Evolutionary conservation across 371 early-diverging fungal species (phyloP).

Genomic region (Entomophthora muscae): DNA sequence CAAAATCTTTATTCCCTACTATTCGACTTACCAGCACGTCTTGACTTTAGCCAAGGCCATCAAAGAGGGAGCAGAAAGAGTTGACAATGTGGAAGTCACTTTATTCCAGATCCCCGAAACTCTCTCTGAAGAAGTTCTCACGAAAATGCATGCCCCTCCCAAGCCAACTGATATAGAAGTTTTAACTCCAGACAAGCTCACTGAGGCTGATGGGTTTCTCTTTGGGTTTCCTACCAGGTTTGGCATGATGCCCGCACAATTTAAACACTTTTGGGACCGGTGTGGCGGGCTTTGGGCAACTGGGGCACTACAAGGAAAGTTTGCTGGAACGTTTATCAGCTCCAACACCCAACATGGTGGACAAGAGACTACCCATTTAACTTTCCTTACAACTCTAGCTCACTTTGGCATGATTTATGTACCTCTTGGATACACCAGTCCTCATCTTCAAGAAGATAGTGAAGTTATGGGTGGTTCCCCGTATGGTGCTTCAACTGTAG

Average conservation of each 20-base stretch:
- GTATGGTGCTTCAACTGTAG: constrained; percentile 22
- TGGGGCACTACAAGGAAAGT: constrained; percentile 47
- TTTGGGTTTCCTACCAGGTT: constrained; percentile 66
- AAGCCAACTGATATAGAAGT: constrained; percentile 33
- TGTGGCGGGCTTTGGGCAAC: constrained; percentile 54
- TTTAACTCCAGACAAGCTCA: constrained; percentile 27
- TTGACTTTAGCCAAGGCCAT: constrained; percentile 16
- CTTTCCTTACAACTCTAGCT: constrained; percentile 42
- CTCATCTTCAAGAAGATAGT: constrained; percentile 25
- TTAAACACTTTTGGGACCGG: constrained; percentile 49
- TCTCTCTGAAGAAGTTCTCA: constrained; percentile 34
- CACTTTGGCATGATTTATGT: constrained; percentile 72
- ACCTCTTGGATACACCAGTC: constrained; percentile 41
- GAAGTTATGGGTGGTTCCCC: constrained; percentile 47
- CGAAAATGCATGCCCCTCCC: constrained; percentile 47
- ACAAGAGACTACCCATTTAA: constrained; percentile 55
- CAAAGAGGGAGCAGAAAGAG: constrained; percentile 35
- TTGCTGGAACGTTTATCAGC: constrained; percentile 50
- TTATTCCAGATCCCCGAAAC: constrained; percentile 55
- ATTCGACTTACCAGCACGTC: constrained; percentile 4
- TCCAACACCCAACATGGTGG: constrained; percentile 59
- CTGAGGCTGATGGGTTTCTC: constrained; percentile 53
- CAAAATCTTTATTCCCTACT: constrained; percentile 4
- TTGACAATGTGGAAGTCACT: constrained; percentile 33
- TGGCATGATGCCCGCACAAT: constrained; percentile 56